Evolutionary conservation across 331 rosid genomes (phyloP), one percentile per base, ranked within the genome.

Genomic region (Erythrophleum ivorense): DNA sequence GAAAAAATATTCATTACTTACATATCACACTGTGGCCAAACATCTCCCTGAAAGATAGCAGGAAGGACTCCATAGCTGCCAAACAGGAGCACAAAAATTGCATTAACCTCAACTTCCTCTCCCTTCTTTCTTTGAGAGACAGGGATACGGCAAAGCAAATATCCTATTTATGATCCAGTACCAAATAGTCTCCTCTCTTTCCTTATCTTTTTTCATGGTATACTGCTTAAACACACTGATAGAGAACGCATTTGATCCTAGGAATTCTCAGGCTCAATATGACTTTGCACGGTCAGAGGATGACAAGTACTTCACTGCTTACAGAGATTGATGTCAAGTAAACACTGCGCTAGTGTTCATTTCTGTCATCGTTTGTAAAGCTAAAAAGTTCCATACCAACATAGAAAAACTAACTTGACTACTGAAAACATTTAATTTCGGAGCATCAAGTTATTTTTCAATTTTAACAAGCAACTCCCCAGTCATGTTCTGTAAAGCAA

Each of bases 391-490:
- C 6, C n/a, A 15, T 50, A 50, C n/a, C 55, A 10, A 21, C 45
- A 60, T 12, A 75, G 29, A 7, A 7, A 29, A 45, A 59, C 55
- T 36, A 43, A 16, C 49, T 16, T 38, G 46, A 4, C 4, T 31
- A 4, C 41, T 38, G 41, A 2, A 16, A 54, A 54, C 18, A 36
- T 7, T 15, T 15, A 29, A 66, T 54, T 58, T 58, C 3, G 52
- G 38, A 15, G 68, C 66, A 72, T 80, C 46, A 72, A 55, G 8
- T 72, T 33, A 36, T 33, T 14, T 73, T 19, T 50, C 45, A 80
- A 73, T 50, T 40, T 80, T 73, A 45, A 63, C 49, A 80, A 24
- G 33, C 73, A 60, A 49, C 29, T 15, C 48, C 21, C 43, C 66
- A 4, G 33, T 59, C 52, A 33, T 78, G 29, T 16, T 36, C 3